A percentile compares a stretch with the other conserved stretches of the same genome.
phyloP scores from a whole-genome alignment of 2,329 filamentous ascomycete genomes.

The Xylaria digitata region DNA sequence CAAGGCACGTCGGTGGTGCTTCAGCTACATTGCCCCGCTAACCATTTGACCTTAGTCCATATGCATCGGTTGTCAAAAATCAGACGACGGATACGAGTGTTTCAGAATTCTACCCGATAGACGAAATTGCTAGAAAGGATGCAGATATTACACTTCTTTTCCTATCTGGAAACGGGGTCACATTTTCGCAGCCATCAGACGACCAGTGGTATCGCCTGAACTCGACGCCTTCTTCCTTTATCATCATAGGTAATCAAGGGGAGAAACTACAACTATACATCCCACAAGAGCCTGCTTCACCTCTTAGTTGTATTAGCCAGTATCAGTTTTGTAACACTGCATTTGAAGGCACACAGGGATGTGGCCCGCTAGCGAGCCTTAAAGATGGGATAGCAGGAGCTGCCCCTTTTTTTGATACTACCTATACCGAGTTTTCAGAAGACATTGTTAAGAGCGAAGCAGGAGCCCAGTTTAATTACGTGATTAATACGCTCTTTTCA shows the following conservation, averaged over 20 bases:
- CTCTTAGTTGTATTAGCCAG: no score
- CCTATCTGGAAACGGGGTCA: conserved; percentile 28
- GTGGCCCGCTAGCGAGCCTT: no score
- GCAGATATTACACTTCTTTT: conserved; percentile 36
- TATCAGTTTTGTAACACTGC: no score
- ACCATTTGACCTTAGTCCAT: background rate
- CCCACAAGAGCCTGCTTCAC: no score
- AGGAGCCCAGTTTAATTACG: background rate
- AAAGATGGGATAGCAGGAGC: background rate
- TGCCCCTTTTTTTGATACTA: conserved; percentile 8
- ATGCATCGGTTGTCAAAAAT: background rate
- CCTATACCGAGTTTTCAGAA: background rate
- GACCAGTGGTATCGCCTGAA: conserved; percentile 16
- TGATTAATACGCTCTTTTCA: background rate
- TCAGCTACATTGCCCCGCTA: no score
- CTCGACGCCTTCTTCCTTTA: no score
- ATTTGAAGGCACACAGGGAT: no score
- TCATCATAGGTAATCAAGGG: no score
- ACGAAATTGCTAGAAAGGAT: background rate
- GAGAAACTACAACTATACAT: no score
- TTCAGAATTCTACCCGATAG: no score
- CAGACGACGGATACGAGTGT: background rate
- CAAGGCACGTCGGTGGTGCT: no score
- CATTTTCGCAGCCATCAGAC: conserved; percentile 27
- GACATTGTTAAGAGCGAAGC: no score